A percentile compares a stretch with the other conserved stretches of the same genome.
Evolutionary conservation across 176 grass and related monocot genomes (phyloP).

Genomic region (Coix lacrymajobi): DNA sequence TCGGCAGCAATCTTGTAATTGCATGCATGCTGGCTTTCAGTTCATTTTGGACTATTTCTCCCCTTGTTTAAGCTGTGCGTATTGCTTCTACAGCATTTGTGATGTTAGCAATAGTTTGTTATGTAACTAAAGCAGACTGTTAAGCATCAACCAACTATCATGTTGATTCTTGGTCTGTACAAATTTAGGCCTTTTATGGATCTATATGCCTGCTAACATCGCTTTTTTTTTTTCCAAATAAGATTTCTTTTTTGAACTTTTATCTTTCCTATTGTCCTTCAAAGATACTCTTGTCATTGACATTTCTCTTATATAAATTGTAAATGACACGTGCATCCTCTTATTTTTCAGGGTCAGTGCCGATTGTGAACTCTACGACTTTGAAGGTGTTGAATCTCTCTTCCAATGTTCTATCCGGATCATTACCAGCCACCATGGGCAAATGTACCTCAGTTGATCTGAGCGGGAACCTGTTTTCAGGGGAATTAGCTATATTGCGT

Average conservation of each 20-base stretch:
- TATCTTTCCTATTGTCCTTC: conserved; percentile 1
- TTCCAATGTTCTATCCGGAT: conserved; percentile 73
- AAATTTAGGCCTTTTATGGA: neutral
- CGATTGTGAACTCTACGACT: conserved; percentile 73
- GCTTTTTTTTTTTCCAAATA: neutral
- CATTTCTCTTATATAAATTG: neutral
- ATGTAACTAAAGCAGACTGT: neutral
- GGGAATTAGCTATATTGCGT: conserved; percentile 62
- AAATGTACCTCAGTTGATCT: conserved; percentile 67
- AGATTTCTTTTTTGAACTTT: conserved; percentile 13
- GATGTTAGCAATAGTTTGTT: neutral
- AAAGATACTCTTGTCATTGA: neutral
- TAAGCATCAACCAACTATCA: neutral
- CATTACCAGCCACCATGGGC: conserved; percentile 56
- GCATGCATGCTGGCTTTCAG: neutral
- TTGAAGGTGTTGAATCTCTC: conserved; percentile 89
- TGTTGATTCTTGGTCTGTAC: conserved; percentile 3
- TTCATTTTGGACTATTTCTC: neutral
- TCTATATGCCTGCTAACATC: neutral
- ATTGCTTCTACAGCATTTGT: neutral
- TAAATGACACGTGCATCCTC: conserved; percentile 10
- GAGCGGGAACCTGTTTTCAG: conserved; percentile 62
- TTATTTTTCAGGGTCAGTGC: conserved; percentile 60
- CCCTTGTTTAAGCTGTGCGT: neutral
- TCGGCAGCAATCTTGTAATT: neutral